Evolutionary conservation across 106 monocot genomes (phyloP).

Genomic region (Phalaenopsis aphrodite): DNA sequence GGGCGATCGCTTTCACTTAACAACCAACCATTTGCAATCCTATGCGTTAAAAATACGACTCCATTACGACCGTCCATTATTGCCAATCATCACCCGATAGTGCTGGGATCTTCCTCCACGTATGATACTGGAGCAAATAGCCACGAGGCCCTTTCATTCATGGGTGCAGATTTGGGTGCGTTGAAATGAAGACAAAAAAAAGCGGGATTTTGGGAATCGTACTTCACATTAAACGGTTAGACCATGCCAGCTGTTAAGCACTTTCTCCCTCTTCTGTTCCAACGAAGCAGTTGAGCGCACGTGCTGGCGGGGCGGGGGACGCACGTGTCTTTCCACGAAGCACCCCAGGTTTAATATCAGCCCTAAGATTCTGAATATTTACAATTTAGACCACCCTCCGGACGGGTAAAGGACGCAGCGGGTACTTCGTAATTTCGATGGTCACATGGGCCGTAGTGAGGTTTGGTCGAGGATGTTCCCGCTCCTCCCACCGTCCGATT

Average conservation of each 20-base stretch:
- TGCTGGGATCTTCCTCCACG: background rate
- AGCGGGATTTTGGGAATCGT: constrained; percentile 4
- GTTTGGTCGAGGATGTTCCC: constrained; percentile 6
- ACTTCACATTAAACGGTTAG: background rate
- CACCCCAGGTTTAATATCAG: background rate
- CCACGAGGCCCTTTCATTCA: background rate
- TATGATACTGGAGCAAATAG: too few species aligned
- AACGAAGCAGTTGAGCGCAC: constrained; percentile 3
- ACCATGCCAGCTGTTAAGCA: constrained; percentile 1
- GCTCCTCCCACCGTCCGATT: background rate
- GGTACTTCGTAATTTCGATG: background rate
- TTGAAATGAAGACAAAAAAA: background rate
- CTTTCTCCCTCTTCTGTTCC: background rate
- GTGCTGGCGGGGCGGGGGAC: background rate
- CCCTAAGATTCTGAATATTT: background rate
- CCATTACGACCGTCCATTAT: background rate
- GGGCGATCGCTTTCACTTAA: background rate
- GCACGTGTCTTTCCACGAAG: background rate
- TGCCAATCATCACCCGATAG: background rate
- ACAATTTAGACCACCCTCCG: background rate
- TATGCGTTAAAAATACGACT: background rate
- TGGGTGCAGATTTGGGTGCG: background rate
- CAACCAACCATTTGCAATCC: background rate
- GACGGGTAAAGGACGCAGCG: background rate
- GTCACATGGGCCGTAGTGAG: constrained; percentile 2